Evolutionary conservation across 2,329 filamentous ascomycete species (phyloP).

Genomic region (Colletotrichum salicis): DNA sequence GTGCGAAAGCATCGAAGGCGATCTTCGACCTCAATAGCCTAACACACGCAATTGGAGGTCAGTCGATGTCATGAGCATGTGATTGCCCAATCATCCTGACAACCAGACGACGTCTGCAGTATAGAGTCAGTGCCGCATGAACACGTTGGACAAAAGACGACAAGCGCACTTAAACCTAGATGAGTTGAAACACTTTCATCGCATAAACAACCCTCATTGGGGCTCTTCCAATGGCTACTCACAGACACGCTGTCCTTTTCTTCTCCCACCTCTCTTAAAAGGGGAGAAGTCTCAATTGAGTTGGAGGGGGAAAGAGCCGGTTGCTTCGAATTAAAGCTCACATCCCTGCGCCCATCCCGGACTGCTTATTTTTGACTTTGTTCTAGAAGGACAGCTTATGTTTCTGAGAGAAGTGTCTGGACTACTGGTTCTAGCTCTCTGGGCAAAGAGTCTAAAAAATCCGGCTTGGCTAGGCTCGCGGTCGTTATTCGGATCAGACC

Average conservation of each 20-base stretch:
- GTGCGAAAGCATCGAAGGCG: neutral
- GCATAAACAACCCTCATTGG: neutral
- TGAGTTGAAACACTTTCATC: conserved; percentile 20
- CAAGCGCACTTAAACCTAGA: conserved; percentile 5
- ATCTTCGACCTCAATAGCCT: neutral
- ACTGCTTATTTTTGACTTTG: neutral
- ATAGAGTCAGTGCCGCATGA: neutral
- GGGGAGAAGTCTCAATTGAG: neutral
- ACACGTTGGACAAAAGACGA: neutral
- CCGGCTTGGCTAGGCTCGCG: neutral
- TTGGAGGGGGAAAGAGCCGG: neutral
- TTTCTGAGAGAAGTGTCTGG: neutral
- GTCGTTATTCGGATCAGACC: conserved; percentile 1
- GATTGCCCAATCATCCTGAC: neutral
- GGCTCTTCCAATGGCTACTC: neutral
- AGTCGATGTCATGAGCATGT: neutral
- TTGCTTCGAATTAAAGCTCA: neutral
- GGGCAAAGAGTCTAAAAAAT: neutral
- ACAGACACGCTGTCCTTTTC: neutral
- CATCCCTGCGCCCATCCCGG: neutral
- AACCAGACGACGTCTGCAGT: neutral
- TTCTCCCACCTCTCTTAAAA: neutral
- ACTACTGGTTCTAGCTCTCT: neutral
- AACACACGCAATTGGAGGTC: neutral
- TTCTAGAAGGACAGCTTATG: conserved; percentile 14